phyloP scores from a whole-genome alignment of 192 early-diverging fungal genomes.

The Mortierella hygrophila region DNA sequence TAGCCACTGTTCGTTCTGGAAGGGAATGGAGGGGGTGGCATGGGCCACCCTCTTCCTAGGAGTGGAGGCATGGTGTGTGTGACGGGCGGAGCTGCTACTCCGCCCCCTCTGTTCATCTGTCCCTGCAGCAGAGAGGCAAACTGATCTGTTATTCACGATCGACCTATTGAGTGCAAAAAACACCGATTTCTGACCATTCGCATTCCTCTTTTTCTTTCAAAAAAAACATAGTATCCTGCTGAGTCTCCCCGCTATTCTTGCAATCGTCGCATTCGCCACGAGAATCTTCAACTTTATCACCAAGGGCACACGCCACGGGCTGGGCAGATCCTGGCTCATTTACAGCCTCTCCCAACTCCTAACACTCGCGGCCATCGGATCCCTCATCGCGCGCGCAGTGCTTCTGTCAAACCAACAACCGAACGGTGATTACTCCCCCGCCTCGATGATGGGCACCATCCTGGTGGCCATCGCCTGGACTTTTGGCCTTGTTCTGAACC shows the following conservation, averaged over 20 bases:
- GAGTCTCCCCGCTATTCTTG: neutral
- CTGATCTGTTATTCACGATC: too few relatives aligned
- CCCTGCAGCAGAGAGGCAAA: neutral
- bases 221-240: neutral
- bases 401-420: neutral
- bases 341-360: slow-evolving; percentile 8
- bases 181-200: neutral
- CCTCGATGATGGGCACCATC: slow-evolving; percentile 15
- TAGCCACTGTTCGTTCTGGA: neutral
- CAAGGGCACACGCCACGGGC: neutral
- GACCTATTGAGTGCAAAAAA: neutral
- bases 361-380: neutral
- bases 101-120: neutral
- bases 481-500: slow-evolving; percentile 3
- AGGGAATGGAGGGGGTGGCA: neutral
- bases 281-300: neutral
- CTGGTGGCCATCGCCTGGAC: slow-evolving; percentile 31
- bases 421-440: slow-evolving; percentile 11
- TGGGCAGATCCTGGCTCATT: neutral
- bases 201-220: neutral
- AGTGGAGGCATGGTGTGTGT: neutral
- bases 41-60: neutral
- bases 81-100: neutral
- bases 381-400: slow-evolving; percentile 8
- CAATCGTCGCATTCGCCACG: neutral